Evolutionary conservation across 805 yeast genomes (phyloP).

Genomic region (Cyberlindnera petersonii): DNA sequence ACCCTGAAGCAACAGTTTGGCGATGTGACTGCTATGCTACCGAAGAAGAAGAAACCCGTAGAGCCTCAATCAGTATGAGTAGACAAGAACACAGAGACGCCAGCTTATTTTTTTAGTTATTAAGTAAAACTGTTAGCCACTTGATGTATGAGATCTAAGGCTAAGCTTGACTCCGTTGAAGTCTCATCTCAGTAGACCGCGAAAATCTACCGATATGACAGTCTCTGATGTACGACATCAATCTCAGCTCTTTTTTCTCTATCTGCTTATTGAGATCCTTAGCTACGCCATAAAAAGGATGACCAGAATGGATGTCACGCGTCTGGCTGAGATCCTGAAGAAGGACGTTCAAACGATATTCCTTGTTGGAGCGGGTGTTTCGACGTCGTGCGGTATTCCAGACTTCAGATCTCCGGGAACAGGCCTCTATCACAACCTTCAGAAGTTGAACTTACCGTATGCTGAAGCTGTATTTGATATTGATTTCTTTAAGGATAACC

Average conservation of each 20-base stretch:
- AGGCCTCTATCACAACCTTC: slow-evolving; percentile 78
- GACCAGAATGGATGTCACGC: slow-evolving; percentile 1
- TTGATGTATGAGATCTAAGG: too few relatives aligned
- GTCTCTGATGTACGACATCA: too few relatives aligned
- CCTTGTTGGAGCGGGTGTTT: slow-evolving; percentile 90
- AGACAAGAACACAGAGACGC: too few relatives aligned
- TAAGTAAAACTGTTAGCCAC: too few relatives aligned
- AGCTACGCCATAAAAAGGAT: too few relatives aligned
- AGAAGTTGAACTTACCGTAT: slow-evolving; percentile 72
- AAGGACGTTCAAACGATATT: slow-evolving; percentile 35
- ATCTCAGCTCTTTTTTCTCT: too few relatives aligned
- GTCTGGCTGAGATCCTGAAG: slow-evolving; percentile 11
- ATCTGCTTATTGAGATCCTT: too few relatives aligned
- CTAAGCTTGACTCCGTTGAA: too few relatives aligned
- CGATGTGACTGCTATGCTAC: neutral
- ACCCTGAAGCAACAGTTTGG: neutral
- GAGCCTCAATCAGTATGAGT: too few relatives aligned
- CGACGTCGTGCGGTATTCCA: slow-evolving; percentile 92
- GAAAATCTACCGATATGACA: too few relatives aligned
- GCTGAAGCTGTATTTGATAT: slow-evolving; percentile 97
- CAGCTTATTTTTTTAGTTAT: too few relatives aligned
- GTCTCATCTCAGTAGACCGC: too few relatives aligned
- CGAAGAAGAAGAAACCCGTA: neutral
- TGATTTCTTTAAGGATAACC: slow-evolving; percentile 69
- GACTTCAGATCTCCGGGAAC: slow-evolving; percentile 92